Percentiles rank a stretch among this genome's conserved stretches.
Evolutionary conservation across 495 filamentous ascomycete species (phyloP).

Genomic region (Lindgomyces ingoldianus): DNA sequence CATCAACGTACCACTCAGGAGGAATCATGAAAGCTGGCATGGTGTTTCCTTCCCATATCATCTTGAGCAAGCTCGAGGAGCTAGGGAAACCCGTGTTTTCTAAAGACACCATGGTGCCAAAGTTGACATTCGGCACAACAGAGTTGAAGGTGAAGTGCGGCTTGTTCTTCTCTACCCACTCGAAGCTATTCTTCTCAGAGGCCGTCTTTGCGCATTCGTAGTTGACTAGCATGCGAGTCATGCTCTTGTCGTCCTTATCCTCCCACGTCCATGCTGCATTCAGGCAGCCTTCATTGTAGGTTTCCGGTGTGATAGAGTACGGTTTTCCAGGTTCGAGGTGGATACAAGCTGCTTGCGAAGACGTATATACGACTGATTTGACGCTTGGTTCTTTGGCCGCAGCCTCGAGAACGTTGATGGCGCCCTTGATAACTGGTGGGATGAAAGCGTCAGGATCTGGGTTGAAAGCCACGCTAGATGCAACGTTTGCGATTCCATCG

Average conservation of each 20-base stretch:
- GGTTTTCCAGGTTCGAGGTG: not conserved
- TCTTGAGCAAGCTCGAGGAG: slow-evolving; percentile 4
- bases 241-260: slow-evolving; percentile 30
- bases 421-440: not conserved
- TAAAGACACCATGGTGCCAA: slow-evolving; percentile 19
- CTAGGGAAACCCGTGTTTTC: slow-evolving; percentile 12
- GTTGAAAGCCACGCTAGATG: not conserved
- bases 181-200: slow-evolving; percentile 55
- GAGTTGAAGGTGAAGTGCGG: slow-evolving; percentile 53
- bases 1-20: slow-evolving; percentile 27
- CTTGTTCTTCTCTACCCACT: slow-evolving; percentile 53
- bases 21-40: not conserved
- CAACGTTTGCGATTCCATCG: slow-evolving; percentile 21
- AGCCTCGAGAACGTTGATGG: slow-evolving; percentile 14
- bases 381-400: slow-evolving; percentile 24
- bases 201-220: slow-evolving; percentile 49
- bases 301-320: not conserved
- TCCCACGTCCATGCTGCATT: not conserved
- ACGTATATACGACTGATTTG: slow-evolving; percentile 28
- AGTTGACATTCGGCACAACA: slow-evolving; percentile 51
- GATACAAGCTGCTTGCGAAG: slow-evolving; percentile 18
- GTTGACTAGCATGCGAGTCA: slow-evolving; percentile 49
- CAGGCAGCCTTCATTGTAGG: slow-evolving; percentile 13
- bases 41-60: slow-evolving; percentile 7
- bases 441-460: slow-evolving; percentile 18